Evolutionary conservation across 2,329 filamentous ascomycete genomes (phyloP).

Genomic region (Falciphora oryzae): DNA sequence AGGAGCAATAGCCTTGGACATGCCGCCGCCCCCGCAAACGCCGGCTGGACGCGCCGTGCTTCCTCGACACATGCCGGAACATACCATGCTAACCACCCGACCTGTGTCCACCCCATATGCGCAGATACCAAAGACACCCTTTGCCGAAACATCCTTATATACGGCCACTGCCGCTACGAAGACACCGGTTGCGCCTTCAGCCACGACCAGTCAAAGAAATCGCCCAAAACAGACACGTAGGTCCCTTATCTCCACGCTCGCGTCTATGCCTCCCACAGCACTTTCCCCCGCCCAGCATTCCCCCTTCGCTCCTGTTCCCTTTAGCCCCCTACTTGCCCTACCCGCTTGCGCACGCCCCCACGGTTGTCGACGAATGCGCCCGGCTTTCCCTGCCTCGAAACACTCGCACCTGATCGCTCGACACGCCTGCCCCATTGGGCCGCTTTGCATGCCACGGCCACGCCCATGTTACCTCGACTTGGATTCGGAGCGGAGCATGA

Average conservation of each 20-base stretch:
- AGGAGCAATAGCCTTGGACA: slow-evolving; percentile 6
- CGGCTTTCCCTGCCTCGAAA: no score
- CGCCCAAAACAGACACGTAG: slow-evolving; percentile 44
- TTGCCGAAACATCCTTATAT: slow-evolving; percentile 89
- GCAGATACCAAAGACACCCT: slow-evolving; percentile 81
- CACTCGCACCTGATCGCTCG: no score
- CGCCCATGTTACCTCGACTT: no score
- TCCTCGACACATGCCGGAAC: neutral
- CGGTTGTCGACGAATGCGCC: no score
- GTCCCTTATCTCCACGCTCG: slow-evolving; percentile 18
- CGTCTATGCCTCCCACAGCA: no score
- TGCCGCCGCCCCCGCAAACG: slow-evolving; percentile 9
- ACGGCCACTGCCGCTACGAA: slow-evolving; percentile 87
- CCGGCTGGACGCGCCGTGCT: neutral
- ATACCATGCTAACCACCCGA: neutral
- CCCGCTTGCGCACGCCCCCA: no score
- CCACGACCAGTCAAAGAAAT: slow-evolving; percentile 67
- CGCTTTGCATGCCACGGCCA: no score
- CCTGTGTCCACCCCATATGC: slow-evolving; percentile 2
- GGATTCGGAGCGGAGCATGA: no score
- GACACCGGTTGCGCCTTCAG: slow-evolving; percentile 82
- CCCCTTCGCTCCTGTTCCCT: no score
- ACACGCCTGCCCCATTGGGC: no score
- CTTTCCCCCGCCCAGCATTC: no score
- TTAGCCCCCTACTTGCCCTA: no score